Evolutionary conservation across 129 eudicot species (phyloP), one percentile per base, ranked within the genome.

Genomic region (Cynara cardunculus): DNA sequence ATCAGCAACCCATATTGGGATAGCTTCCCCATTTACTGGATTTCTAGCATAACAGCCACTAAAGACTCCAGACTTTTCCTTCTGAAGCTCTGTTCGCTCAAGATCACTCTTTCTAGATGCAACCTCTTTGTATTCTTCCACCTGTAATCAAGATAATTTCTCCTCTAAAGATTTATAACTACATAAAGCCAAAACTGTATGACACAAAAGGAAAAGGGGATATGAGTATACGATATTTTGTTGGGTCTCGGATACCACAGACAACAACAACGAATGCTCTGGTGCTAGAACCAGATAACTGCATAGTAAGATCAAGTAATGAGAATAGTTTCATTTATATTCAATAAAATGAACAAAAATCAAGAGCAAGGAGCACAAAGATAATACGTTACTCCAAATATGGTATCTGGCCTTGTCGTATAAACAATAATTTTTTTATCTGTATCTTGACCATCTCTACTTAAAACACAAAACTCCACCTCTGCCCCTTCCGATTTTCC

Each of bases 401-500:
- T 84, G 73, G 99, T 95, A 81, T 95, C 99, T 0, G 99, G 97
- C 85, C 99, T 83, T 30, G 99, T 95, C 21, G 99, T 95, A 83
- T 95, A 95, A 31, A 92, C 94, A 61, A 94, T 88, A 66, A 95
- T 83, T 78, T 82, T 88, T 8, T n/a, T 67, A 69, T 85, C 88
- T 16, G 79, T 86, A 41, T 85, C 91, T 35, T 76, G 86, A 62
- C 94, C 92, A 68, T 92, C 83, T 61, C 64, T 28, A 73, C 81
- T 86, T 66, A 90, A 80, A 66, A 89, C 87, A 62, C 32, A 65
- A 77, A 95, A 95, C 26, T 95, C 90, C 90, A 92, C 79, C 75
- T 95, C 99, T 11, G 97, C 97, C 69, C 99, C 99, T 90, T 92
- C 89, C 76, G 99, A 95, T 76, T 87, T 92, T 75, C 99, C 99